phyloP scores from a whole-genome alignment of 2,329 filamentous ascomycete species.

The Fusarium sp. region DNA sequence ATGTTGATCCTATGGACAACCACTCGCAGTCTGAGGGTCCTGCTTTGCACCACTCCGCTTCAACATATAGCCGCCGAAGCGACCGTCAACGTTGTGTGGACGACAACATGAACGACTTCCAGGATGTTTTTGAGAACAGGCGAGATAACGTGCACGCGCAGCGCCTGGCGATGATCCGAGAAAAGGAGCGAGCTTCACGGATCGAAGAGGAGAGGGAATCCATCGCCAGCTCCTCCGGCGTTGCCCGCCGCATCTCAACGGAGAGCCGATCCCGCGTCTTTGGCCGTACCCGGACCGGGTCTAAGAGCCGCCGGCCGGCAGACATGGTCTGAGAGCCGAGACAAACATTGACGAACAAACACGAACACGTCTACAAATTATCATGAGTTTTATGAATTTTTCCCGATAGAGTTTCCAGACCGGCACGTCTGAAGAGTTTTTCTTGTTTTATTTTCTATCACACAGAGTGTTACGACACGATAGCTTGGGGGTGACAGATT shows the following conservation, averaged over 20 bases:
- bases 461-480: conserved; percentile 12
- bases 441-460: not conserved
- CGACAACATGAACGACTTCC: conserved; percentile 55
- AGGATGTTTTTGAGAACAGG: conserved; percentile 60
- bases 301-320: conserved; percentile 41
- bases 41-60: conserved; percentile 22
- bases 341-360: not conserved
- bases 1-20: conserved; percentile 21
- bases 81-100: conserved; percentile 42
- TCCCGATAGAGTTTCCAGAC: conserved; percentile 25
- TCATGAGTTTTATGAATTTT: conserved; percentile 32
- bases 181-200: conserved; percentile 50
- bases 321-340: conserved; percentile 44
- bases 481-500: not conserved
- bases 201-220: conserved; percentile 44
- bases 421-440: conserved; percentile 24
- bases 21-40: conserved; percentile 26
- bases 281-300: conserved; percentile 47
- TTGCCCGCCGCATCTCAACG: conserved; percentile 38
- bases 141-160: conserved; percentile 51
- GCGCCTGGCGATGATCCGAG: conserved; percentile 53
- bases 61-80: conserved; percentile 32
- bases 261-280: conserved; percentile 47
- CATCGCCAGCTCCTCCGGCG: conserved; percentile 45
- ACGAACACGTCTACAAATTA: not conserved